Evolutionary conservation across 2,329 filamentous ascomycete genomes (phyloP).

Genomic region (Bipolaris zeicola): DNA sequence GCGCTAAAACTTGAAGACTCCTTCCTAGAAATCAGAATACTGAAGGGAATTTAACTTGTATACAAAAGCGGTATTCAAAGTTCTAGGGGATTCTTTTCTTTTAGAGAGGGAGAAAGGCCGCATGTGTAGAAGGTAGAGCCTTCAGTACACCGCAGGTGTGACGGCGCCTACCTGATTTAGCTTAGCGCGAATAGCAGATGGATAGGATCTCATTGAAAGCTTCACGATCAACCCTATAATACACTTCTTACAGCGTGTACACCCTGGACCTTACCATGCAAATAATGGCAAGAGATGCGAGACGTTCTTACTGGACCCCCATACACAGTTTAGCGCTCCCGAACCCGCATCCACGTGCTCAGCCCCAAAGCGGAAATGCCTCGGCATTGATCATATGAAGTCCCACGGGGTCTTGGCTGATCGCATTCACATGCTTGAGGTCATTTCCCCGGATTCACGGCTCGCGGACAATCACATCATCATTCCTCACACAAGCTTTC

Average conservation of each 20-base stretch:
- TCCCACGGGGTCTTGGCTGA: conserved; percentile 17
- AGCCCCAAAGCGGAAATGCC: conserved; percentile 17
- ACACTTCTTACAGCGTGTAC: neutral
- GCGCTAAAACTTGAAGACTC: too few relatives aligned
- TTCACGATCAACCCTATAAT: too few relatives aligned
- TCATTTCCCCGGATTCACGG: conserved; percentile 21
- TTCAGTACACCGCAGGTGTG: too few relatives aligned
- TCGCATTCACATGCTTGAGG: conserved; percentile 27
- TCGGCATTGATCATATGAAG: conserved; percentile 15
- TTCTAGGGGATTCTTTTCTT: too few relatives aligned
- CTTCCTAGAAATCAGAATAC: too few relatives aligned
- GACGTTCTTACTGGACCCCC: neutral
- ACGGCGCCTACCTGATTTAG: too few relatives aligned
- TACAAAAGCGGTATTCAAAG: too few relatives aligned
- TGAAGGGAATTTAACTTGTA: too few relatives aligned
- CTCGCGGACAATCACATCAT: conserved; percentile 14
- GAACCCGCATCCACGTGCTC: conserved; percentile 21
- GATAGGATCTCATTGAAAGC: too few relatives aligned
- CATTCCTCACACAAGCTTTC: conserved; percentile 32
- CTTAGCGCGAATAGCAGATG: too few relatives aligned
- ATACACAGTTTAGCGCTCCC: neutral
- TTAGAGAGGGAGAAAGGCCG: too few relatives aligned
- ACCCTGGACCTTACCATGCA: neutral
- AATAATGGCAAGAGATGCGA: conserved; percentile 13
- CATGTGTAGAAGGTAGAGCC: too few relatives aligned